These are phyloP conservation scores for Oleoguttula mirabilis DNA, from an alignment of 495 filamentous ascomycete genomes.

Conservation along the genomic window DNA sequence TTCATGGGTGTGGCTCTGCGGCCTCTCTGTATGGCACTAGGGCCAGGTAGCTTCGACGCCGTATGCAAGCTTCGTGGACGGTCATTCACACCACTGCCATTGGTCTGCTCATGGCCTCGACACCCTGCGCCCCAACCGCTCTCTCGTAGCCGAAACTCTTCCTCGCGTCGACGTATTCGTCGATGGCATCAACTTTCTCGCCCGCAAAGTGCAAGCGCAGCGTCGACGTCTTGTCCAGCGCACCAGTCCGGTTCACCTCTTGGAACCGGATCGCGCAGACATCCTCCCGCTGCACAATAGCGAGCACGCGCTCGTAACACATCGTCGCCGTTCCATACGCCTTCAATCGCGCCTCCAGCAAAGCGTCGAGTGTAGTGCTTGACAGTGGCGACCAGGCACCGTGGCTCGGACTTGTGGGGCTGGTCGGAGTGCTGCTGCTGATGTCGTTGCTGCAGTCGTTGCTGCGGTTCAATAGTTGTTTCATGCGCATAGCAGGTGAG, in stretches of 20 bases:
- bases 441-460: too few relatives aligned
- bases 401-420: too few relatives aligned
- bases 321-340: conserved; percentile 7
- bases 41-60: too few relatives aligned
- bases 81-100: too few relatives aligned
- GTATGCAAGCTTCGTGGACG: too few relatives aligned
- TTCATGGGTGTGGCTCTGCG: too few relatives aligned
- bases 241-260: conserved; percentile 6
- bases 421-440: too few relatives aligned
- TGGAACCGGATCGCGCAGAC: conserved; percentile 12
- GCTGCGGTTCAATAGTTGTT: conserved; percentile 2
- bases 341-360: conserved; percentile 4
- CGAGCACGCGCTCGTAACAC: conserved; percentile 7
- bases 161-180: conserved; percentile 9
- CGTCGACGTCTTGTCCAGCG: conserved; percentile 7
- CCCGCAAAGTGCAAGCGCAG: conserved; percentile 7
- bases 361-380: conserved; percentile 4
- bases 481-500: conserved; percentile 11
- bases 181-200: conserved; percentile 8
- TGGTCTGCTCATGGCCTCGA: too few relatives aligned
- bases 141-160: conserved; percentile 8
- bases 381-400: conserved; percentile 7
- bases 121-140: neutral
- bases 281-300: conserved; percentile 10
- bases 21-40: too few relatives aligned